Percentiles rank a stretch among this genome's conserved stretches.
phyloP scores from a whole-genome alignment of 805 yeast species.

The Alloascoidea hylecoeti region DNA sequence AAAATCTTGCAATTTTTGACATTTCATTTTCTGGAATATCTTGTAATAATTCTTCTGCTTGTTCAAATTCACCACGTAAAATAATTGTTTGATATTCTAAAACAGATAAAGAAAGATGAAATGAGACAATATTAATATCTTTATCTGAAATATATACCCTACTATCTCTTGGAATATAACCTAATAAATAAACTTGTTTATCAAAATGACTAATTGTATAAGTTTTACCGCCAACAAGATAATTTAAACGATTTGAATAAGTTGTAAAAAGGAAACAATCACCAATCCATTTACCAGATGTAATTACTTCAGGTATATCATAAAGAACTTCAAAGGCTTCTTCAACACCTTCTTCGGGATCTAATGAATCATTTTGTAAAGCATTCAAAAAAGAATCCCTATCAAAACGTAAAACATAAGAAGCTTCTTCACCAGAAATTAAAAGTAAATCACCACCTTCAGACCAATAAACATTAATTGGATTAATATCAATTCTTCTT shows the following conservation, averaged over 20 bases:
- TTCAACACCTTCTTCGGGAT: constrained; percentile 81
- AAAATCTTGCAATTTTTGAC: constrained; percentile 75
- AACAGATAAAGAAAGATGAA: constrained; percentile 71
- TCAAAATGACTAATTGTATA: constrained; percentile 91
- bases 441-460: constrained; percentile 85
- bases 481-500: constrained; percentile 81
- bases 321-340: constrained; percentile 72
- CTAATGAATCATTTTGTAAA: constrained; percentile 37
- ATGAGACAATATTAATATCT: constrained; percentile 70
- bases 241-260: constrained; percentile 73
- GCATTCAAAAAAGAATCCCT: constrained; percentile 54
- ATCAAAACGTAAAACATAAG: constrained; percentile 67
- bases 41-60: constrained; percentile 48
- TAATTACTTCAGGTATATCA: constrained; percentile 68
- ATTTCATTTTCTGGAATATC: constrained; percentile 47
- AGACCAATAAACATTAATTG: constrained; percentile 78
- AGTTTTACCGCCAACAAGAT: constrained; percentile 87
- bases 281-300: constrained; percentile 93
- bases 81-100: constrained; percentile 94
- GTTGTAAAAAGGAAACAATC: constrained; percentile 94
- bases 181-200: constrained; percentile 71
- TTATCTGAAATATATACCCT: constrained; percentile 86
- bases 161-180: constrained; percentile 84
- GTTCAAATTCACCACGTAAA: constrained; percentile 86
- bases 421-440: constrained; percentile 53